phyloP scores from a whole-genome alignment of 2,329 filamentous ascomycete species.

The Monilinia laxa region DNA sequence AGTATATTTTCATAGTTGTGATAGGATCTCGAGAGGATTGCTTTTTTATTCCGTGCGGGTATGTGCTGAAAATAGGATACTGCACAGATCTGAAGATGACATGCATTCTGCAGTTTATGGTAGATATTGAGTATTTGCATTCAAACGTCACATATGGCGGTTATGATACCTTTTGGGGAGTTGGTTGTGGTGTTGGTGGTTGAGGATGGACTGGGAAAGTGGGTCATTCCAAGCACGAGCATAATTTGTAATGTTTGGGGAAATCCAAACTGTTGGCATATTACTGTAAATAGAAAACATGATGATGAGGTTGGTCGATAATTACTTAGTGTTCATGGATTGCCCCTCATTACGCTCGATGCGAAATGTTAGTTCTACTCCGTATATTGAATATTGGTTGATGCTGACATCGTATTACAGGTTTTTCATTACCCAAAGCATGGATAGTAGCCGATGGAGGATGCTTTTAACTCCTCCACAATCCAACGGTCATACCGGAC shows the following conservation, averaged over 20 bases:
- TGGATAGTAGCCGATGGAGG: neutral
- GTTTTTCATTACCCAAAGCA: neutral
- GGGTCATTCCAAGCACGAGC: conserved; percentile 9
- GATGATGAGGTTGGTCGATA: neutral
- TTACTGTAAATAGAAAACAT: neutral
- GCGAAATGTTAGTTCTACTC: neutral
- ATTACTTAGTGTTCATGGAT: neutral
- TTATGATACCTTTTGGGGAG: conserved; percentile 1
- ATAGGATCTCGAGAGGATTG: neutral
- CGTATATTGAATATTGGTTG: neutral
- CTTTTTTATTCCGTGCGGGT: conserved; percentile 16
- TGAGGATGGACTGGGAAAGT: conserved; percentile 1
- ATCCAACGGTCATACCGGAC: conserved; percentile 13
- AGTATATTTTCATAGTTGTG: conserved; percentile 4
- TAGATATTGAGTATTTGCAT: neutral
- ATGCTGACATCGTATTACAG: neutral
- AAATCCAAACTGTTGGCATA: neutral
- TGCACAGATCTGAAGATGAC: conserved; percentile 8
- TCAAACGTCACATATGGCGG: conserved; percentile 12
- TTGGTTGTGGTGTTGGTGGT: neutral
- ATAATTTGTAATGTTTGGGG: conserved; percentile 12
- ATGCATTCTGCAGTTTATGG: conserved; percentile 1
- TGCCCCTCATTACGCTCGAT: conserved; percentile 10
- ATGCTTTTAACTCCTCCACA: neutral
- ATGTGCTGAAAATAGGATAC: conserved; percentile 16